Conservation (phyloP, 208 protist genomes). For the Spongospora subterranea region DNA sequence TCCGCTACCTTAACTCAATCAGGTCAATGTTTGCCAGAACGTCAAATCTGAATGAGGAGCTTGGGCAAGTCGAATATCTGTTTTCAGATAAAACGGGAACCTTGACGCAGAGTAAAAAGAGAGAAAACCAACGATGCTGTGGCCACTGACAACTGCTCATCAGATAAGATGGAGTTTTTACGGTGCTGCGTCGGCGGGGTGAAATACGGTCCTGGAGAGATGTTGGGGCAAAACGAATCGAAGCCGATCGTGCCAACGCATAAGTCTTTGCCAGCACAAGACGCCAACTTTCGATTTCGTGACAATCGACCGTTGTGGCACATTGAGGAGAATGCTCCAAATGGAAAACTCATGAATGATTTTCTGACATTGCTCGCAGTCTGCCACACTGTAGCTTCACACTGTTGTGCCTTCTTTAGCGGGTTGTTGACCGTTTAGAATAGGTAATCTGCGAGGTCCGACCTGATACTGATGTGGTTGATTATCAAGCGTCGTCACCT, state of each 20-base stretch:
- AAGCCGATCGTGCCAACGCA: neutral
- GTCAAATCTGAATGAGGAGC: constrained; percentile 72
- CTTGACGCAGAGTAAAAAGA: constrained; percentile 72
- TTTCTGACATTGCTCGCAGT: constrained; percentile 53
- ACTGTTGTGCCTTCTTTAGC: neutral
- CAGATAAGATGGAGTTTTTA: constrained; percentile 72
- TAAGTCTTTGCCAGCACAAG: neutral
- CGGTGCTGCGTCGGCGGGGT: constrained; percentile 43
- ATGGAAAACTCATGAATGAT: neutral
- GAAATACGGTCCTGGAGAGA: constrained; percentile 33
- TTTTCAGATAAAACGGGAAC: constrained; percentile 82
- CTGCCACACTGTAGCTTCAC: constrained; percentile 53
- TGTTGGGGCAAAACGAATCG: neutral
- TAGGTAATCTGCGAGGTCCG: constrained; percentile 9
- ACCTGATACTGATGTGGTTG: neutral
- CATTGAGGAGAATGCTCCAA: constrained; percentile 29
- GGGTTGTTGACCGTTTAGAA: neutral
- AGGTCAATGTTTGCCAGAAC: constrained; percentile 47
- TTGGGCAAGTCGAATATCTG: constrained; percentile 76
- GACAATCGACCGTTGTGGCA: constrained; percentile 50
- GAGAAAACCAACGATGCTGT: neutral
- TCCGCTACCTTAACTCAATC: neutral
- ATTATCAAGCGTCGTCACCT: constrained; percentile 62
- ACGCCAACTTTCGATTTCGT: neutral
- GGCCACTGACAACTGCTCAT: neutral